These are phyloP conservation scores for Talaromyces wortmannii DNA, from an alignment of 495 filamentous ascomycete species.

Conservation along the genomic window DNA sequence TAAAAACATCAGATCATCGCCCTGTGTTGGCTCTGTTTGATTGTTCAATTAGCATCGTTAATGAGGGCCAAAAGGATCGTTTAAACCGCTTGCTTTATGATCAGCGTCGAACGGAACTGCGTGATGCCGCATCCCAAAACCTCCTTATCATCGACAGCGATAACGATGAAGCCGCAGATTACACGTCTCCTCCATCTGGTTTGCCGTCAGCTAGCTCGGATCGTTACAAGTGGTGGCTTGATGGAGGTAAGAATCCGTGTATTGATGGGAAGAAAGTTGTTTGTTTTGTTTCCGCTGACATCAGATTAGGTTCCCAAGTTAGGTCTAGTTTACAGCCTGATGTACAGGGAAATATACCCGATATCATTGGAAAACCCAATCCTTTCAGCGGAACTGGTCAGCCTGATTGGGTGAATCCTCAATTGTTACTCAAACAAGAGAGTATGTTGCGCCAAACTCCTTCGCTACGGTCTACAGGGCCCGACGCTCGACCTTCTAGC, in stretches of 20 bases:
- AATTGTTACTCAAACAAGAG: constrained; percentile 7
- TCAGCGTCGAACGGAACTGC: constrained; percentile 54
- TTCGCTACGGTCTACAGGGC: too few species aligned
- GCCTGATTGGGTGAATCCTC: constrained; percentile 63
- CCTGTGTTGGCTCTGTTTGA: constrained; percentile 87
- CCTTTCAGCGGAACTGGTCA: constrained; percentile 65
- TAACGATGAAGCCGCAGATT: constrained; percentile 61
- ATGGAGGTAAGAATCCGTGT: constrained; percentile 49
- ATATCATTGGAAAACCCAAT: constrained; percentile 69
- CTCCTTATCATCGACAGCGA: constrained; percentile 49
- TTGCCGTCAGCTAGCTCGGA: constrained; percentile 89
- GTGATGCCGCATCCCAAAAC: constrained; percentile 23
- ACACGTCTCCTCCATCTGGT: constrained; percentile 67
- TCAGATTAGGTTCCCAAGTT: constrained; percentile 55
- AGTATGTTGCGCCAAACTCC: neutral
- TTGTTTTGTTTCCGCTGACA: constrained; percentile 1
- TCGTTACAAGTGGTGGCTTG: constrained; percentile 88
- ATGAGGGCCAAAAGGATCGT: constrained; percentile 63
- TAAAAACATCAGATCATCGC: constrained; percentile 88
- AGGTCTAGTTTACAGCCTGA: constrained; percentile 65
- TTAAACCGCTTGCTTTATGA: constrained; percentile 68
- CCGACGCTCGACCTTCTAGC: neutral
- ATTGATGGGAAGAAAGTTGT: neutral
- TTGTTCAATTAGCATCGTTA: constrained; percentile 70
- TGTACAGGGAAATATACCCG: constrained; percentile 50